Percentiles rank a stretch among this genome's conserved stretches.
These are phyloP conservation scores for Leucoagaricus sp. DNA, from an alignment of 1,284 basidiomycete species.

Conservation along the genomic window DNA sequence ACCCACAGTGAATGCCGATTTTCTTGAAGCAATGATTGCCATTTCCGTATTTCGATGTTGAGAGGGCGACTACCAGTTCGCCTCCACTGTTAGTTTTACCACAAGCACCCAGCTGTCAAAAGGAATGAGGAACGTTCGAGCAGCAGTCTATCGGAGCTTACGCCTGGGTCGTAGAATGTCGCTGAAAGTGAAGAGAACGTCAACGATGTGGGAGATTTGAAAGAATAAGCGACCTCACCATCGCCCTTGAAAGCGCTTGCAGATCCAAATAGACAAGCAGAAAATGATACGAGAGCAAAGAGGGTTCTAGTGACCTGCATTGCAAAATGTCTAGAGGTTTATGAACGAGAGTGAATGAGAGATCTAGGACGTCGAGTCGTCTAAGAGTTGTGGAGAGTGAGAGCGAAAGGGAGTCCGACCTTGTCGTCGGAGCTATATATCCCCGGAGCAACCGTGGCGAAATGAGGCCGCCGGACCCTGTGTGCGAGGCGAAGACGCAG, in stretches of 20 bases:
- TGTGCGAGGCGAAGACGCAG: too few relatives aligned
- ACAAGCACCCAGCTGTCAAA: conserved; percentile 25
- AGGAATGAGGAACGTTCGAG: neutral
- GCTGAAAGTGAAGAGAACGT: conserved; percentile 12
- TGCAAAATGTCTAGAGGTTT: neutral
- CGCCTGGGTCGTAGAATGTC: conserved; percentile 20
- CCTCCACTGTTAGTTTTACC: conserved; percentile 22
- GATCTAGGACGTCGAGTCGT: neutral
- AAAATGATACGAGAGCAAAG: conserved; percentile 5
- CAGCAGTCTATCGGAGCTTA: neutral
- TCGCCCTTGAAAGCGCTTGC: conserved; percentile 20
- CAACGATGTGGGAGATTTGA: neutral
- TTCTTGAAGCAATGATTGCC: conserved; percentile 27
- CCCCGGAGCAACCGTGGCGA: neutral
- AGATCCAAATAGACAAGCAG: neutral
- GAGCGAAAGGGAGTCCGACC: neutral
- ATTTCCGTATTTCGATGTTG: conserved; percentile 21
- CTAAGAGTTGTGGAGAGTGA: neutral
- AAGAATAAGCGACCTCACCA: conserved; percentile 14
- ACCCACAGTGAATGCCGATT: conserved; percentile 28
- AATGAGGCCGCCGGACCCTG: neutral
- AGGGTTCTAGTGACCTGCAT: conserved; percentile 16
- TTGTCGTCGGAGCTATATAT: neutral
- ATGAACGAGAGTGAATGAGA: neutral
- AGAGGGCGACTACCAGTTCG: conserved; percentile 30